phyloP scores from a whole-genome alignment of 2,329 filamentous ascomycete species.

The Pseudogymnoascus pannorum region DNA sequence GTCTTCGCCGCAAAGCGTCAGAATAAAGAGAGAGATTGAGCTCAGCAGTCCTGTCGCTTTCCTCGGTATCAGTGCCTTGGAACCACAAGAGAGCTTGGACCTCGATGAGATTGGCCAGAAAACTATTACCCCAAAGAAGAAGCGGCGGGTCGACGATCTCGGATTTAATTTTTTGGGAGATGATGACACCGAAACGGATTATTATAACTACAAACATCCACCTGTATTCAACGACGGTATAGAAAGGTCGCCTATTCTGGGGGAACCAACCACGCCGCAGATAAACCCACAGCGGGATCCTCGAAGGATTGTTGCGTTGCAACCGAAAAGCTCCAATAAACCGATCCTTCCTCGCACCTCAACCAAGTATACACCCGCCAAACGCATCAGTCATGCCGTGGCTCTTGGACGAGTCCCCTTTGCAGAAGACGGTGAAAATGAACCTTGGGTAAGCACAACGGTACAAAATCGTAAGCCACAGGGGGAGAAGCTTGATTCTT shows the following conservation, averaged over 20 bases:
- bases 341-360: constrained; percentile 22
- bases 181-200: neutral
- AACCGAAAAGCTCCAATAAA: constrained; percentile 23
- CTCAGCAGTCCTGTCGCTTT: constrained; percentile 25
- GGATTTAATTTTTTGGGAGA: neutral
- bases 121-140: constrained; percentile 29
- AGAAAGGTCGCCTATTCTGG: neutral
- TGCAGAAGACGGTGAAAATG: constrained; percentile 22
- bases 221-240: neutral
- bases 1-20: constrained; percentile 13
- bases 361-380: neutral
- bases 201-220: constrained; percentile 3
- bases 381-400: neutral
- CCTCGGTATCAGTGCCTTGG: constrained; percentile 15
- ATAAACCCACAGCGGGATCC: neutral
- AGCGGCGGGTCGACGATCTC: neutral
- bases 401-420: neutral
- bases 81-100: constrained; percentile 27
- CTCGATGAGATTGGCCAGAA: constrained; percentile 31
- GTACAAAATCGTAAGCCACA: neutral
- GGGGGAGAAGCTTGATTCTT: neutral
- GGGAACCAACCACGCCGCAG: constrained; percentile 10
- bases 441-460: neutral
- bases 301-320: constrained; percentile 17
- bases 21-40: constrained; percentile 23